phyloP scores from a whole-genome alignment of 495 filamentous ascomycete species.

The Penicillium salamii region DNA sequence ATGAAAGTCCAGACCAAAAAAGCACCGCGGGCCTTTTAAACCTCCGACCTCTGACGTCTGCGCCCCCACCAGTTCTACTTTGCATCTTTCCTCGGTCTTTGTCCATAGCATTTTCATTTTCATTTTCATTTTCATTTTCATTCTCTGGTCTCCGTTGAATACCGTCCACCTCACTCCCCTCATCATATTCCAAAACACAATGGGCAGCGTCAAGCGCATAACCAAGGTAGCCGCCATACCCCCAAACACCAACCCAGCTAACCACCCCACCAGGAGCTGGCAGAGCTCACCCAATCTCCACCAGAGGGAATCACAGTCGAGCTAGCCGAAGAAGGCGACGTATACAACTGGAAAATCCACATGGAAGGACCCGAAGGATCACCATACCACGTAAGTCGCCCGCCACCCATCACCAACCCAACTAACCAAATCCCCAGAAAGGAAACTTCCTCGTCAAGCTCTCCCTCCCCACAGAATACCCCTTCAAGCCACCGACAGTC shows the following conservation, averaged over 20 bases:
- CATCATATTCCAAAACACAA: conserved; percentile 21
- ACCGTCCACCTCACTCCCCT: conserved; percentile 4
- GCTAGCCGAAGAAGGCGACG: conserved; percentile 66
- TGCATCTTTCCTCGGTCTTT: background rate
- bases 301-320: conserved; percentile 63
- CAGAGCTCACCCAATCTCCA: conserved; percentile 61
- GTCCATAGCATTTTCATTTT: too few species aligned
- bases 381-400: conserved; percentile 61
- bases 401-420: background rate
- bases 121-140: too few species aligned
- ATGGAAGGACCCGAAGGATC: conserved; percentile 73
- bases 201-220: conserved; percentile 60
- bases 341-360: conserved; percentile 79
- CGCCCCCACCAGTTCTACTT: conserved; percentile 18
- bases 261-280: conserved; percentile 59
- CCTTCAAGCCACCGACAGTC: conserved; percentile 87
- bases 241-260: background rate
- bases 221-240: conserved; percentile 46
- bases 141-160: too few species aligned
- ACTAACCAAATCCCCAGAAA: conserved; percentile 43
- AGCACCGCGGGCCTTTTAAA: background rate
- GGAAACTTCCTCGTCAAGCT: conserved; percentile 78
- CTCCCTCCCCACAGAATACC: conserved; percentile 79
- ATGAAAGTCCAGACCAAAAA: too few species aligned
- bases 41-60: conserved; percentile 26